Base-by-base conservation (phyloP, 2,329 filamentous ascomycete genomes). In the Colletotrichum truncatum region DNA sequence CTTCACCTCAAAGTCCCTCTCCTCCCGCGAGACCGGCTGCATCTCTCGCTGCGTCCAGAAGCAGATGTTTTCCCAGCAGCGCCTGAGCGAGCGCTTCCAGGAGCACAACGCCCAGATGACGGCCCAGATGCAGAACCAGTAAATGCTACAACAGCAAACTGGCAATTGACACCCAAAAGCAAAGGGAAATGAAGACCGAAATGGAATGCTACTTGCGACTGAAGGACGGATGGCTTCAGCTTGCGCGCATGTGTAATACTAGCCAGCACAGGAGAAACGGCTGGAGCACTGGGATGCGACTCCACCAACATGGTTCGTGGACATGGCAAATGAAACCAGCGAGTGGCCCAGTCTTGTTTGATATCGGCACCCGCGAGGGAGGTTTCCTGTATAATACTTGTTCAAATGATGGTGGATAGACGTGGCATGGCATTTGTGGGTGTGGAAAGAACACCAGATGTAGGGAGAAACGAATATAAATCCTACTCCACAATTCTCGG, bases 1-100 rank as follows among this genome's bases (percentile, higher is more conserved):
- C 86, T 99, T 99, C 88, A 97, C 94, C 75, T 97, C 94, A 83
- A 98, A 98, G 84, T 93, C 93, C 51, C 89, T 99, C 70, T 91
- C 92, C 69, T 87, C 90, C 71, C 91, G 93, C 77, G 96, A 99
- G 83, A 92, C 92, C 75, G 91, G 92, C 78, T 99, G 96, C 84
- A 90, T 98, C 74, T 90, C 93, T 82, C 92, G 94, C 74, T 99
- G 96, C 81, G 94, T 98, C 68, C 92, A 96, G 82, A 99, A 99
- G 85, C 93, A 93, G 81, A 91, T 98, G 86, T 96, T 97, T 79
- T 91, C 91, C 69, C 93, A 93, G 70, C 93, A 96, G 81, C 91
- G 96, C 67, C 85, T 99, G 73, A 93, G 94, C 74, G 93, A 97
- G 81, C 89, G 96, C 69, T 99, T 98, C 88, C 86, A 88, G 76